Evolutionary conservation across 495 filamentous ascomycete genomes (phyloP), one percentile per base, ranked within the genome.

Genomic region (Talaromyces ruber): DNA sequence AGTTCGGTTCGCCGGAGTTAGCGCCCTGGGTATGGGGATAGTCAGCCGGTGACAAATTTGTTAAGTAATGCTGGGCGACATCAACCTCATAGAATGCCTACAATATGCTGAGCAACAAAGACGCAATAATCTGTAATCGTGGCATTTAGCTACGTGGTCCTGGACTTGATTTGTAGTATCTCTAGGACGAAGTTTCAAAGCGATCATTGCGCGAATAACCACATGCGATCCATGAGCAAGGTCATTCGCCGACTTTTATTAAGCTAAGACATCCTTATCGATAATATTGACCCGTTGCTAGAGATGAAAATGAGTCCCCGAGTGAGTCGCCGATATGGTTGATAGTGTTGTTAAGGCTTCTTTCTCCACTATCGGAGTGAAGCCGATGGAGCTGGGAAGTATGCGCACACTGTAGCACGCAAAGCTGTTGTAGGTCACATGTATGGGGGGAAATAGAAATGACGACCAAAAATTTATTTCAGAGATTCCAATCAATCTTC

Each of bases 1-100:
- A 58, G 24, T 58, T 37, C 22, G 56, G 32, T 24, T 39, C 21
- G 56, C 56, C 29, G 29, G 56, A 58, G 34, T 39, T 58, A 30
- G 56, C 56, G n/a, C 56, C 56, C 22, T 58, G 56, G 56, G 56
- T 58, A 0, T 58, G 56, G 56, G 56, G 56, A 11, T 58, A 58
- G 16, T 29, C 30, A 57, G 30, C n/a, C 7, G 54, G 34, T 28
- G 6, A 4, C 9, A 28, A 24, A 18, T 53, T 12, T 11, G 12
- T 25, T 14, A 39, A 39, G 14, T 1, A 39, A 37, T 4, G 32
- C 4, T 5, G 7, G 7, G 45, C 8, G 21, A 50, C n/a, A 2
- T 50, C 16, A 50, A 18, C 11, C 4, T 1, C 2, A 21, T 50
- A 50, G 45, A 18, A 50, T 6, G n/a, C n/a, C n/a, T n/a, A n/a